Conservation (phyloP, 306 rosid genomes). For the Ormosia semicastrata region DNA sequence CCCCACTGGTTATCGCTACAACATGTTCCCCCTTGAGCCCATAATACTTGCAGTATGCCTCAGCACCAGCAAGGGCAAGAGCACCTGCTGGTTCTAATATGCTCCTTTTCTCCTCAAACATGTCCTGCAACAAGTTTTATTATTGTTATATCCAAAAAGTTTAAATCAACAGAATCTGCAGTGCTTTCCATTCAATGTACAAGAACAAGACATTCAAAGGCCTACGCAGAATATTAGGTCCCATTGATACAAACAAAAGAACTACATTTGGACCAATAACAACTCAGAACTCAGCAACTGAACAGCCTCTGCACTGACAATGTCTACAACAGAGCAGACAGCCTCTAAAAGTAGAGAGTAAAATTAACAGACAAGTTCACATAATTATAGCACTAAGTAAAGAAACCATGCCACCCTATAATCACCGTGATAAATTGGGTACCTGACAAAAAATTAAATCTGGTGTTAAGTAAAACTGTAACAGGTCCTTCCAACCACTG, state of each 20-base stretch:
- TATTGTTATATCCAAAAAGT: background rate
- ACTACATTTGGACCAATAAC: background rate
- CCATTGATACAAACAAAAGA: background rate
- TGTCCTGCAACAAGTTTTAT: conserved; percentile 66
- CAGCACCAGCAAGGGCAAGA: conserved; percentile 97
- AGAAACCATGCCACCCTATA: background rate
- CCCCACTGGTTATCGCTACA: conserved; percentile 90
- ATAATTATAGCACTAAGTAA: conserved; percentile 9
- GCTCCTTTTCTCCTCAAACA: conserved; percentile 97
- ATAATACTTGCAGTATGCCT: conserved; percentile 95
- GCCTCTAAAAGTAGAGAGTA: background rate
- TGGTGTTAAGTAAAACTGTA: background rate
- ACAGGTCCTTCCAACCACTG: background rate
- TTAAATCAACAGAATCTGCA: background rate
- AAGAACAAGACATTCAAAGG: background rate
- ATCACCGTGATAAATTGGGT: background rate
- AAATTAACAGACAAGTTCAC: background rate
- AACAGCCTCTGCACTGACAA: background rate
- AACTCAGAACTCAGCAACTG: background rate
- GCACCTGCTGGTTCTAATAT: conserved; percentile 99
- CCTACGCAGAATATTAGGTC: background rate
- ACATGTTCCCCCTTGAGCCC: conserved; percentile 80
- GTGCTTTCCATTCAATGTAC: background rate
- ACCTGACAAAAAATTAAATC: background rate
- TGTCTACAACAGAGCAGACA: background rate